These are phyloP conservation scores for Cryphonectria radicalis DNA, from an alignment of 2,329 filamentous ascomycete genomes.

Conservation along the genomic window DNA sequence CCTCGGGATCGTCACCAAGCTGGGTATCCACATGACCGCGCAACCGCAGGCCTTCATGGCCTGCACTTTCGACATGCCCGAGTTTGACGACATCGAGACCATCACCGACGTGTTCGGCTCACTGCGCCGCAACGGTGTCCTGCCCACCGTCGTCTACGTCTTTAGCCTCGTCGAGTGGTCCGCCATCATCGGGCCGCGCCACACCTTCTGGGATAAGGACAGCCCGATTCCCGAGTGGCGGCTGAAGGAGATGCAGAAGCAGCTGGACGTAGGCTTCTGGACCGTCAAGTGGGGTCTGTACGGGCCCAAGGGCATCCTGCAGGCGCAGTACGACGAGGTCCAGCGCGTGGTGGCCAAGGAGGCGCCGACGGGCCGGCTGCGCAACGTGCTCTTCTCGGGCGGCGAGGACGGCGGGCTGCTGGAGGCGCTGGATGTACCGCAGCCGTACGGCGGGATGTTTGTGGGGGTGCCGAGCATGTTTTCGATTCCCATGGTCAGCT, in stretches of 20 bases:
- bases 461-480: slow-evolving; percentile 43
- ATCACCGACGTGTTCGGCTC: slow-evolving; percentile 48
- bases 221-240: slow-evolving; percentile 51
- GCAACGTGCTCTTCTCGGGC: slow-evolving; percentile 41
- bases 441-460: slow-evolving; percentile 41
- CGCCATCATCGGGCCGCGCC: slow-evolving; percentile 46
- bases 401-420: slow-evolving; percentile 44
- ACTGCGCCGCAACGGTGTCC: slow-evolving; percentile 47
- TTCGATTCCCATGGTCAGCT: slow-evolving; percentile 43
- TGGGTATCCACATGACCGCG: slow-evolving; percentile 51
- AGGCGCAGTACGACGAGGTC: slow-evolving; percentile 49
- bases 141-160: slow-evolving; percentile 49
- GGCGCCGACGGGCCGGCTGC: slow-evolving; percentile 44
- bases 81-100: slow-evolving; percentile 49
- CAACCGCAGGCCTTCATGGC: slow-evolving; percentile 52
- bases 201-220: slow-evolving; percentile 48
- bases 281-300: slow-evolving; percentile 51
- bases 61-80: slow-evolving; percentile 50
- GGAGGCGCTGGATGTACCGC: slow-evolving; percentile 41
- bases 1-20: slow-evolving; percentile 59
- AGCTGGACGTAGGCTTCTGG: slow-evolving; percentile 49
- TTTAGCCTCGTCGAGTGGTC: slow-evolving; percentile 52
- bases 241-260: slow-evolving; percentile 46
- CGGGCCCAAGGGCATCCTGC: slow-evolving; percentile 45
- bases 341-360: slow-evolving; percentile 40